Evolutionary conservation across 2,329 filamentous ascomycete genomes (phyloP), one percentile per base, ranked within the genome.

Genomic region (Clonostachys byssicola): DNA sequence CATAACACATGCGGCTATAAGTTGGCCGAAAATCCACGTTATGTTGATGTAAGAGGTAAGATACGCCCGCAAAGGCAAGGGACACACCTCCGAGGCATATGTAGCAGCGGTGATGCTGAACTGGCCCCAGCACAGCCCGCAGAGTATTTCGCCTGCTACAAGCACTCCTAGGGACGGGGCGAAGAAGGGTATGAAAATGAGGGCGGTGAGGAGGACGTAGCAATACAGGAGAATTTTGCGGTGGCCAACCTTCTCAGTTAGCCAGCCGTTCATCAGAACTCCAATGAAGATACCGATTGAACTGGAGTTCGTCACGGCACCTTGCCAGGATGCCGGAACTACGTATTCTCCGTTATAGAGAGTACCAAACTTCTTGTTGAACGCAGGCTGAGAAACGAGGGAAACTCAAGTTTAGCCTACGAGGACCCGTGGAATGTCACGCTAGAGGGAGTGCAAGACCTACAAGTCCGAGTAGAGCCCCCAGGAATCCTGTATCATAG

Each of bases 401-500:
- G 23, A 30, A 30, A 30, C 7, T 4, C 9, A 30, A 30, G 9
- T 8, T 30, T 4, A 30, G 23, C 23, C 23, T 9, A 30, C 23
- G 23, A 8, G 8, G 23, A 23, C 2, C 3, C 6, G 23, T 23
- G 7, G 7, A 30, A 30, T 30, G 23, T 30, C 5, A 3, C 10
- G 23, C 2, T 4, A 9, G 23, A 30, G 23, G 23, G 23, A 30
- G 23, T 10, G 23, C 10, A 9, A 30, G 9, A 30, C 23, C 10
- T 6, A 30, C 23, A 30, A 30, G 23, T 30, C 23, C 23, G 4
- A 30, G 23, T 30, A 30, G 23, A 30, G 23, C 23, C 2, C 68
- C 64, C 4, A 79, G 58, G 0, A 80, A 58, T 1, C 72, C 73
- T 9, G 75, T 65, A 51, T 79, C 76, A 55, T 78, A 74, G 1